These are phyloP conservation scores for Sporothrix inflata DNA, from an alignment of 2,329 filamentous ascomycete genomes.

Conservation along the genomic window DNA sequence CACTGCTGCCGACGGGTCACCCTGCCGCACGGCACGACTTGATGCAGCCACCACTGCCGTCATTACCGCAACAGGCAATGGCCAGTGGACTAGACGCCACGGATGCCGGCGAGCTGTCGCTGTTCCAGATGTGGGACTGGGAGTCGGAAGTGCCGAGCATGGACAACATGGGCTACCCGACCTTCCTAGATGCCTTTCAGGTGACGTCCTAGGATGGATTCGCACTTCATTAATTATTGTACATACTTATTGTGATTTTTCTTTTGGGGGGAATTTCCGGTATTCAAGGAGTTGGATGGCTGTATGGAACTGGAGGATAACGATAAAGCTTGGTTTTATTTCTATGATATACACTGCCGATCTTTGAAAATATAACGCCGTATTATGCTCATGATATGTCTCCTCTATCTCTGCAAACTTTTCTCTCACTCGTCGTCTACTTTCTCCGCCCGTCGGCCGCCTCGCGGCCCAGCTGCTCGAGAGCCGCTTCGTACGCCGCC, in stretches of 20 bases:
- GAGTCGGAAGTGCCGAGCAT: slow-evolving; percentile 26
- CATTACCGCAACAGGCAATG: not conserved
- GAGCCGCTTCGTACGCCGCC: slow-evolving; percentile 56
- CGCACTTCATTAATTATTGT: no score
- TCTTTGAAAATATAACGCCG: not conserved
- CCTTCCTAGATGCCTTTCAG: slow-evolving; percentile 27
- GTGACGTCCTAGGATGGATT: not conserved
- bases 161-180: slow-evolving; percentile 30
- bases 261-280: not conserved
- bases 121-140: slow-evolving; percentile 30
- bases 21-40: not conserved
- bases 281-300: not conserved
- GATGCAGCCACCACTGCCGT: not conserved
- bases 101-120: slow-evolving; percentile 12
- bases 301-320: not conserved
- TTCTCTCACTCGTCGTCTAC: not conserved
- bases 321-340: not conserved
- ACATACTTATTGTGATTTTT: not conserved
- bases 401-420: not conserved
- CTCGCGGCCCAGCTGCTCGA: slow-evolving; percentile 66
- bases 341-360: not conserved
- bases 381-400: not conserved
- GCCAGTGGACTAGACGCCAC: not conserved
- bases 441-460: slow-evolving; percentile 47
- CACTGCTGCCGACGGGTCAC: not conserved